phyloP scores from a whole-genome alignment of 2,329 filamentous ascomycete genomes.

The Exophiala dermatitidis region DNA sequence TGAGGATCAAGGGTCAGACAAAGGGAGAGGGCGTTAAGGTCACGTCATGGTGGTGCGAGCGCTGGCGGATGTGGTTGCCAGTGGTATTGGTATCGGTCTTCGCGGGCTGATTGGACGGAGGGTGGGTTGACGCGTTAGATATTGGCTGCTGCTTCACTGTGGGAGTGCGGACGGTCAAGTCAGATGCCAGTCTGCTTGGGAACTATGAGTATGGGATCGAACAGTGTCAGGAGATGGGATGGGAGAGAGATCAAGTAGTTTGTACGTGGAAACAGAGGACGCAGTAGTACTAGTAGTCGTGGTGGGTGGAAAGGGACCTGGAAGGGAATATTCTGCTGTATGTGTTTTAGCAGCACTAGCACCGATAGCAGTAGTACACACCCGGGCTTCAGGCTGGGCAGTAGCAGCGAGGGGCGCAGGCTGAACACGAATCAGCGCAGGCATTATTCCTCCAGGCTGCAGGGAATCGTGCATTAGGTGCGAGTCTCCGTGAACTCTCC shows the following conservation, averaged over 20 bases:
- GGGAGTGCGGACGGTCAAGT: neutral
- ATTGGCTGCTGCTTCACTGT: neutral
- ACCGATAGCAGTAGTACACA: too few species aligned
- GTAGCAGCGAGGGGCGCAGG: too few species aligned
- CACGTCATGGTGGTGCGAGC: constrained; percentile 19
- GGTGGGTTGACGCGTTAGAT: neutral
- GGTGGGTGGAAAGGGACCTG: too few species aligned
- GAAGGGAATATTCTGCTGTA: too few species aligned
- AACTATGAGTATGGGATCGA: too few species aligned
- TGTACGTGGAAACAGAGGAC: too few species aligned
- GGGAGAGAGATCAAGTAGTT: too few species aligned
- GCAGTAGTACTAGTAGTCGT: too few species aligned
- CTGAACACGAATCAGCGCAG: too few species aligned
- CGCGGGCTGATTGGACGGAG: neutral
- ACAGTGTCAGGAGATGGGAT: too few species aligned
- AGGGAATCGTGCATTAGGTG: neutral
- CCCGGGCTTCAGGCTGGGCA: neutral
- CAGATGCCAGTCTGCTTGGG: neutral
- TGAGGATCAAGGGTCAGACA: neutral
- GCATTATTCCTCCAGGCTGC: neutral
- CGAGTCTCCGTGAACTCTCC: neutral
- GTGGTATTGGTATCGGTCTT: neutral
- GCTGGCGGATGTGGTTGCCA: neutral
- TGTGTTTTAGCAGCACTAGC: too few species aligned
- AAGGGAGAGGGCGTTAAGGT: constrained; percentile 9